Conservation (phyloP, 73 alveolate genomes). For the Breviolum minutum region DNA sequence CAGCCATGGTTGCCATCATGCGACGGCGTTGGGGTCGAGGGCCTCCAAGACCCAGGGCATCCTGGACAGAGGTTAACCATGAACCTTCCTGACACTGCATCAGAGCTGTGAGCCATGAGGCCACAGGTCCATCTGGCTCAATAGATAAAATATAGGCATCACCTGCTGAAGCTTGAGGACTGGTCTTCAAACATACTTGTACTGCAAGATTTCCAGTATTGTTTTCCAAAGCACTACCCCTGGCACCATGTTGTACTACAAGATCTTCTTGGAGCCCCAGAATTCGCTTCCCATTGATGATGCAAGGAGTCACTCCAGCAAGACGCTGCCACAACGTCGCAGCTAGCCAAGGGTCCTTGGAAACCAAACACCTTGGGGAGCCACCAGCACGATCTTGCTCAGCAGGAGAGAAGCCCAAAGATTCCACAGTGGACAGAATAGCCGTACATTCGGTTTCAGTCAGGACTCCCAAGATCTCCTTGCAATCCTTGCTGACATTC, state of each 20-base stretch:
- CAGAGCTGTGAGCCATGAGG: slow-evolving; percentile 35
- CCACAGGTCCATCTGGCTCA: neutral
- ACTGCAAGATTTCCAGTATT: neutral
- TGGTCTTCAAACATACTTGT: slow-evolving; percentile 46
- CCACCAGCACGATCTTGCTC: slow-evolving; percentile 41
- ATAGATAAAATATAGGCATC: slow-evolving; percentile 14
- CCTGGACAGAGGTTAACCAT: neutral
- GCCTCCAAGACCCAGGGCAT: neutral
- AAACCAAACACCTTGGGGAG: neutral
- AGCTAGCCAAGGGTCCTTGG: slow-evolving; percentile 71
- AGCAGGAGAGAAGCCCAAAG: slow-evolving; percentile 23
- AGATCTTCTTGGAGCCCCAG: slow-evolving; percentile 20
- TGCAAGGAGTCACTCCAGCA: slow-evolving; percentile 8
- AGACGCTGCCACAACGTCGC: slow-evolving; percentile 40
- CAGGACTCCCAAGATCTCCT: slow-evolving; percentile 4
- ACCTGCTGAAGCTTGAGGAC: slow-evolving; percentile 19
- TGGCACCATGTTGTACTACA: slow-evolving; percentile 29
- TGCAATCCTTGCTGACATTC: neutral
- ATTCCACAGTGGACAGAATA: slow-evolving; percentile 23
- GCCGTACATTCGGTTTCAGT: slow-evolving; percentile 30
- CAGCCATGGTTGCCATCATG: neutral
- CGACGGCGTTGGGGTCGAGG: neutral
- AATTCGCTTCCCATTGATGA: slow-evolving; percentile 19
- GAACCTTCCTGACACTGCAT: slow-evolving; percentile 18
- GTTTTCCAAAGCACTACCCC: neutral